These are phyloP conservation scores for Eragrostis tef DNA, from an alignment of 202 grass and related monocot genomes.

Conservation along the genomic window DNA sequence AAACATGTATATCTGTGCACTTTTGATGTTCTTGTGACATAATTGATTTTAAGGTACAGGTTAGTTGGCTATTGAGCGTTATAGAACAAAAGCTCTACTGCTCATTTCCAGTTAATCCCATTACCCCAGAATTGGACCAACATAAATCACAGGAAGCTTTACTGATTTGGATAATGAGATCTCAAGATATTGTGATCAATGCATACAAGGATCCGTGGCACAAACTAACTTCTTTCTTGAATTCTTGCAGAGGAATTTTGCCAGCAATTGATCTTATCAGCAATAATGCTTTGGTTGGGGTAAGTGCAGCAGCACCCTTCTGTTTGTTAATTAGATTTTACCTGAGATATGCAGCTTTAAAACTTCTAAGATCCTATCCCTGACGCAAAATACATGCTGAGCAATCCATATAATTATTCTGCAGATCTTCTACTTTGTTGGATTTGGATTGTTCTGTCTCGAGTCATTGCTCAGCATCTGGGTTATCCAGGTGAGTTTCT, in stretches of 20 bases:
- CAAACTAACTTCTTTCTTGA: constrained; percentile 33
- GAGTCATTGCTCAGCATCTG: constrained; percentile 96
- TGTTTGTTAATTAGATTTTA: background rate
- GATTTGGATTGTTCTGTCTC: constrained; percentile 85
- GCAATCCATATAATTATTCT: constrained; percentile 35
- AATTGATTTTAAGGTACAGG: background rate
- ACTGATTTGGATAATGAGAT: background rate
- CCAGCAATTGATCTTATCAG: constrained; percentile 87
- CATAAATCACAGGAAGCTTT: background rate
- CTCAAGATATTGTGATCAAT: background rate
- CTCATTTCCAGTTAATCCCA: background rate
- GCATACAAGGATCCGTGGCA: background rate
- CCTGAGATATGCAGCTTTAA: constrained; percentile 12
- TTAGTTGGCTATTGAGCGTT: constrained; percentile 8
- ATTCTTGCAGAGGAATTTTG: constrained; percentile 80
- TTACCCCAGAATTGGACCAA: background rate
- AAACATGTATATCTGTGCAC: background rate
- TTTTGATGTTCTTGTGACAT: constrained; percentile 12
- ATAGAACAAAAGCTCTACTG: constrained; percentile 10
- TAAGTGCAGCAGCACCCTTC: constrained; percentile 45
- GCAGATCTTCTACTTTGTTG: constrained; percentile 96
- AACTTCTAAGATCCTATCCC: background rate
- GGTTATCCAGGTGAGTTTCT: constrained; percentile 86
- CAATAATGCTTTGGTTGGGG: constrained; percentile 75
- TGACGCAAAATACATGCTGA: constrained; percentile 16